A percentile compares a stretch with the other conserved stretches of the same genome.
Conservation (phyloP, 805 yeast genomes). For the Saccharomycopsis sp. region DNA sequence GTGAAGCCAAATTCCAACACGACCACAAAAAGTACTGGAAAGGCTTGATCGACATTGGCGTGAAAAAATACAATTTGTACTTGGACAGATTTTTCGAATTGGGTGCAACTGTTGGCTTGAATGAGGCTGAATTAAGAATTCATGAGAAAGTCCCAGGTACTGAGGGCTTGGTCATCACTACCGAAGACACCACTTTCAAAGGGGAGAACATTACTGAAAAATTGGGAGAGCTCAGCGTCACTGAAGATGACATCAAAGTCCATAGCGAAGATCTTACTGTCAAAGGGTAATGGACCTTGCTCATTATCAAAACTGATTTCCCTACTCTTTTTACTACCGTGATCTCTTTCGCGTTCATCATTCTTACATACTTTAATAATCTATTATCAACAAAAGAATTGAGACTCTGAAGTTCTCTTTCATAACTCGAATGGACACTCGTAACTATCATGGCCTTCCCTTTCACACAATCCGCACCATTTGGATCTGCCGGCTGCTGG, state of each 20-base stretch:
- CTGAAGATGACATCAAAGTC: constrained; percentile 1
- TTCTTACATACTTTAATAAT: no score
- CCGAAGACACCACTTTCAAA: neutral
- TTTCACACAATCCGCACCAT: constrained; percentile 94
- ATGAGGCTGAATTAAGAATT: constrained; percentile 43
- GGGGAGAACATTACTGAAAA: neutral
- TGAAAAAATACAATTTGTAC: constrained; percentile 30
- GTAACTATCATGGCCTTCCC: constrained; percentile 77
- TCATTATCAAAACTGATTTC: no score
- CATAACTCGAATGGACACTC: constrained; percentile 75
- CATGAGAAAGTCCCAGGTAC: constrained; percentile 21
- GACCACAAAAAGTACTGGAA: constrained; percentile 48
- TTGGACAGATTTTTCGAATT: constrained; percentile 32
- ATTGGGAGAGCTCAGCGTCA: neutral
- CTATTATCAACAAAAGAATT: no score
- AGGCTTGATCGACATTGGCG: constrained; percentile 37
- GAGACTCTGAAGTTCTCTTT: no score
- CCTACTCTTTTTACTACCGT: no score
- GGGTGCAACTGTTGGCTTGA: constrained; percentile 43
- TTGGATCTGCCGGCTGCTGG: constrained; percentile 64
- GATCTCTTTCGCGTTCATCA: no score
- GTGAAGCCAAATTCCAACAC: constrained; percentile 40
- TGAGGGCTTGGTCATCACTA: constrained; percentile 21
- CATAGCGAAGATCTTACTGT: neutral
- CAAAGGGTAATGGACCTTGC: no score